A percentile compares a stretch with the other conserved stretches of the same genome.
These are phyloP conservation scores for Exophiala oligosperma DNA, from an alignment of 2,329 filamentous ascomycete genomes.

Conservation along the genomic window DNA sequence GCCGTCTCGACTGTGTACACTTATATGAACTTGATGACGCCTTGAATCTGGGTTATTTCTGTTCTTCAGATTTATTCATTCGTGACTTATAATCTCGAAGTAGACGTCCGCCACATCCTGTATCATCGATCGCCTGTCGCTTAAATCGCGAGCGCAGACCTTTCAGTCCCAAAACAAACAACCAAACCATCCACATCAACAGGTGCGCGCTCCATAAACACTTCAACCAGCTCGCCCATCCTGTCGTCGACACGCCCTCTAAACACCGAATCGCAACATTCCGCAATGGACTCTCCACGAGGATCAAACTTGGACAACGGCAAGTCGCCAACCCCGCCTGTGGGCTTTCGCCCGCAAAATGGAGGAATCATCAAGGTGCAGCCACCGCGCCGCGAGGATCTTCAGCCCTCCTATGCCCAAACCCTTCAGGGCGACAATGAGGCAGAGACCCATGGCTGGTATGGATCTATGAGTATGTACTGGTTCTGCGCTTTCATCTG, in stretches of 20 bases:
- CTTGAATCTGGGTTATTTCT: background rate
- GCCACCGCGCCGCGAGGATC: constrained; percentile 77
- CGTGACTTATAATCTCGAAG: no score
- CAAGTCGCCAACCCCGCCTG: constrained; percentile 35
- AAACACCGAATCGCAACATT: constrained; percentile 5
- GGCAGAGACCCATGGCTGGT: constrained; percentile 78
- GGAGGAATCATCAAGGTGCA: constrained; percentile 66
- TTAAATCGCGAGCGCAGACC: background rate
- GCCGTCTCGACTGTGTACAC: background rate
- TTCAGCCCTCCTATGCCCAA: constrained; percentile 79
- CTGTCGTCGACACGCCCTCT: constrained; percentile 22
- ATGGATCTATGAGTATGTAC: constrained; percentile 75
- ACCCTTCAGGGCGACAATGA: constrained; percentile 65
- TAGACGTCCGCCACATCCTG: background rate
- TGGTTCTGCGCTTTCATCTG: background rate
- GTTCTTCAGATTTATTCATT: no score
- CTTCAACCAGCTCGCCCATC: constrained; percentile 6
- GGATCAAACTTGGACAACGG: constrained; percentile 30
- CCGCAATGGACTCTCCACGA: constrained; percentile 28
- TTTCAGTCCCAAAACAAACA: background rate
- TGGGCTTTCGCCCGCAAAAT: constrained; percentile 51
- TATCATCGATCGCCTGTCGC: background rate
- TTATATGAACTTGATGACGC: constrained; percentile 10
- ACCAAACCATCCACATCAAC: background rate
- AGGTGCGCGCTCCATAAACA: background rate